phyloP scores from a whole-genome alignment of 139 green algal species.

The Asterochloris erici region DNA sequence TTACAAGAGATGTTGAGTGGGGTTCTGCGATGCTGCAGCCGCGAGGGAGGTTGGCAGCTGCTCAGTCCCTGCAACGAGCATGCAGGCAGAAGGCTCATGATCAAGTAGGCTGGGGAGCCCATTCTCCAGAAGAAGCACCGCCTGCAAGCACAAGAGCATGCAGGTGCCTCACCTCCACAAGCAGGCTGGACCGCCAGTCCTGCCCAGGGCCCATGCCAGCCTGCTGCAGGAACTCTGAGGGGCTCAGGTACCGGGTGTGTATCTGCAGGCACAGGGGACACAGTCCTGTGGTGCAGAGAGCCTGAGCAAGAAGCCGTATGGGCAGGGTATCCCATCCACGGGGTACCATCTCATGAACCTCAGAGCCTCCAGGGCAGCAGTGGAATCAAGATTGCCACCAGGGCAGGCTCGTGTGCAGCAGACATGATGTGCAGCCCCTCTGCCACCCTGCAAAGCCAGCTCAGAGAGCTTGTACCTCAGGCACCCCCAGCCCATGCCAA shows the following conservation, averaged over 20 bases:
- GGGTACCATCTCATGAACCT: background rate
- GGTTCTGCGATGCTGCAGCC: no score
- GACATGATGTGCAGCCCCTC: background rate
- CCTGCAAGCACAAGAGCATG: background rate
- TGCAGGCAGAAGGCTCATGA: no score
- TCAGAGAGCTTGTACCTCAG: background rate
- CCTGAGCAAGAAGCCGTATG: background rate
- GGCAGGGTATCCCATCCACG: background rate
- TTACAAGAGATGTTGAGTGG: background rate
- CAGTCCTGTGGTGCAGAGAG: background rate
- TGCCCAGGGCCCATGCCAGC: background rate
- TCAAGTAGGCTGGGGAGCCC: no score
- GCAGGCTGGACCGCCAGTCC: conserved; percentile 4
- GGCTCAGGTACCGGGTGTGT: background rate
- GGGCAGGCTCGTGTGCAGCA: background rate
- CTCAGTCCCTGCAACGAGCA: no score
- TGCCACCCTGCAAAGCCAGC: background rate
- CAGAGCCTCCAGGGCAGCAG: no score
- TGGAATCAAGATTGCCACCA: no score
- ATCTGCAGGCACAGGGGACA: conserved; percentile 1
- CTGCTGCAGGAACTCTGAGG: conserved; percentile 5
- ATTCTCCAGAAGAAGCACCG: no score
- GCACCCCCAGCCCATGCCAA: background rate
- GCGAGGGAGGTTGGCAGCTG: no score
- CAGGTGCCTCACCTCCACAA: conserved; percentile 3